Evolutionary conservation across 1,284 basidiomycete species (phyloP).

Genomic region (Leccinum griseonigrum): DNA sequence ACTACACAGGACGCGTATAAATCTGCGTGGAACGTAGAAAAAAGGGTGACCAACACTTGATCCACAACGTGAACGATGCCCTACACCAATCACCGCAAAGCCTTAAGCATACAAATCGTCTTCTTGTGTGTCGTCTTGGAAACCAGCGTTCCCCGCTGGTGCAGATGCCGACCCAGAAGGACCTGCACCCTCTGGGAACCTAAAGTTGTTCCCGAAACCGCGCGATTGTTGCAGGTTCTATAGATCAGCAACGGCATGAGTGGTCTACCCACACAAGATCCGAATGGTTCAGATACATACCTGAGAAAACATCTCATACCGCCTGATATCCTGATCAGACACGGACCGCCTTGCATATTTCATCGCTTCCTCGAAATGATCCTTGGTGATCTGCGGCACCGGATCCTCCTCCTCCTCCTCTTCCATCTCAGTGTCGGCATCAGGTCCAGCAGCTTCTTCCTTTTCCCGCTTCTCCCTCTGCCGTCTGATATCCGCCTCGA

Average conservation of each 20-base stretch:
- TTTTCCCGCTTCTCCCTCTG: slow-evolving; percentile 81
- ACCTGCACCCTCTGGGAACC: slow-evolving; percentile 86
- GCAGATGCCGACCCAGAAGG: slow-evolving; percentile 46
- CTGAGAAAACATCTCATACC: slow-evolving; percentile 90
- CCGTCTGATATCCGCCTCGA: slow-evolving; percentile 87
- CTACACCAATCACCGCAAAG: neutral
- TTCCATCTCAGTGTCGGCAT: slow-evolving; percentile 71
- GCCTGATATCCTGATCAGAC: slow-evolving; percentile 91
- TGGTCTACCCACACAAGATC: neutral
- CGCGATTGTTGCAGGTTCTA: slow-evolving; percentile 87
- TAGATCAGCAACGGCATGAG: slow-evolving; percentile 5
- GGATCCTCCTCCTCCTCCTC: slow-evolving; percentile 87
- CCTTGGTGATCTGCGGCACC: slow-evolving; percentile 93
- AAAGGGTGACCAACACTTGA: neutral
- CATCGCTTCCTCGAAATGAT: slow-evolving; percentile 99
- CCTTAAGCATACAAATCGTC: slow-evolving; percentile 83
- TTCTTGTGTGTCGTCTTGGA: slow-evolving; percentile 77
- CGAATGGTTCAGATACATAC: slow-evolving; percentile 34
- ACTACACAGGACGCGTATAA: slow-evolving; percentile 12
- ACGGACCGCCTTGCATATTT: slow-evolving; percentile 90
- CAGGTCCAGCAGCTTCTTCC: slow-evolving; percentile 58
- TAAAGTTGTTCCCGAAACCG: slow-evolving; percentile 87
- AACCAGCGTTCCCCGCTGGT: slow-evolving; percentile 72
- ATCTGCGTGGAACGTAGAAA: neutral
- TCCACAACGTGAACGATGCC: neutral